Conservation (phyloP, 176 grass and related monocot genomes). For the Phyllostachys edulis region DNA sequence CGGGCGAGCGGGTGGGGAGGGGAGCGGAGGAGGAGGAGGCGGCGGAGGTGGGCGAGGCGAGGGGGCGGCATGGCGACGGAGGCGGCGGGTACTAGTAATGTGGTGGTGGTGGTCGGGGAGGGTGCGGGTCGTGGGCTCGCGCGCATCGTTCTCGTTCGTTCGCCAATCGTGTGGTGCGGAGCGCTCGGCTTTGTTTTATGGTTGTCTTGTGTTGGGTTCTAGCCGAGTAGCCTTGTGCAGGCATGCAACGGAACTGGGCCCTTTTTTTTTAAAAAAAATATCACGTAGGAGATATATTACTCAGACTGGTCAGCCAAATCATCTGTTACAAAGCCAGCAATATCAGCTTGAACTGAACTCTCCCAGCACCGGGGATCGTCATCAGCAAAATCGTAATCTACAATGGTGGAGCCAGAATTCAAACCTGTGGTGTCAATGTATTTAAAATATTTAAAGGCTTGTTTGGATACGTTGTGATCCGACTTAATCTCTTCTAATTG, state of each 20-base stretch:
- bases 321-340: too few species aligned
- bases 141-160: slow-evolving; percentile 46
- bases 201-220: not conserved
- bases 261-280: too few species aligned
- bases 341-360: too few species aligned
- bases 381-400: too few species aligned
- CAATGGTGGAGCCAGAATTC: too few species aligned
- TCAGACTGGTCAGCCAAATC: too few species aligned
- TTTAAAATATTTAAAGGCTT: too few species aligned
- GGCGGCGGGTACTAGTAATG: not conserved
- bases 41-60: slow-evolving; percentile 35
- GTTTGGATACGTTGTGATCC: too few species aligned
- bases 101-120: not conserved
- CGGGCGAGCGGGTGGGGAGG: not conserved
- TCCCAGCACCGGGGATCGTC: too few species aligned
- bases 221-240: not conserved
- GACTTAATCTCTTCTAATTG: too few species aligned
- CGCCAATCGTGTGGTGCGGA: slow-evolving; percentile 16
- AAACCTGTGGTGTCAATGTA: too few species aligned
- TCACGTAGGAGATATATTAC: too few species aligned
- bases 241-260: not conserved
- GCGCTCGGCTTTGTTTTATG: slow-evolving; percentile 23
- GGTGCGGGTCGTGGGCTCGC: slow-evolving; percentile 24
- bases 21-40: slow-evolving; percentile 23
- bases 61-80: slow-evolving; percentile 38